Evolutionary conservation across 129 eudicot genomes (phyloP).

Genomic region (Flaveria trinervia): DNA sequence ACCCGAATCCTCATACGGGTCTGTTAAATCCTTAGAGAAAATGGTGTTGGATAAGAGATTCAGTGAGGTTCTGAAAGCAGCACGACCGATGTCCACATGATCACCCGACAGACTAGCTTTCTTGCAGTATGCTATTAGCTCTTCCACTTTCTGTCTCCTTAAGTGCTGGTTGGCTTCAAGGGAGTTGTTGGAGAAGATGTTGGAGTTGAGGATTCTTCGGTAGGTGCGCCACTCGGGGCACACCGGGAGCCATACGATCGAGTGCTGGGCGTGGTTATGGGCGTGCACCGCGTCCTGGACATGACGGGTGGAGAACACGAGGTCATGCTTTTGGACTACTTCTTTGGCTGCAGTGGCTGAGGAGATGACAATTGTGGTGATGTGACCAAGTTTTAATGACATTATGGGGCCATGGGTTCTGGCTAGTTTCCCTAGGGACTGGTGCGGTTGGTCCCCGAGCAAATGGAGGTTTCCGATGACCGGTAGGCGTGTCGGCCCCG

Average conservation of each 20-base stretch:
- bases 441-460: constrained; percentile 48
- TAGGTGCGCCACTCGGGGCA: constrained; percentile 27
- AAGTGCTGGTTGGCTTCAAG: constrained; percentile 33
- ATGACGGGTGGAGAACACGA: constrained; percentile 46
- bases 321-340: constrained; percentile 64
- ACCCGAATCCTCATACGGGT: constrained; percentile 36
- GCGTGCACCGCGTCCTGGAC: constrained; percentile 56
- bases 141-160: constrained; percentile 30
- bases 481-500: constrained; percentile 40
- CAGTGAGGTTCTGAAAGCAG: constrained; percentile 43
- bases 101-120: constrained; percentile 16
- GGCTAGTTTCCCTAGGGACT: constrained; percentile 39
- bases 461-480: constrained; percentile 46
- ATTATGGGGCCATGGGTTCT: constrained; percentile 46
- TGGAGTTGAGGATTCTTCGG: constrained; percentile 18
- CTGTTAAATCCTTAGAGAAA: constrained; percentile 38
- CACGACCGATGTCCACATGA: constrained; percentile 54
- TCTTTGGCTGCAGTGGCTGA: constrained; percentile 53
- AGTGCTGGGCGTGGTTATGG: constrained; percentile 41
- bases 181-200: constrained; percentile 27
- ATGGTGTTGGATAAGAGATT: constrained; percentile 45
- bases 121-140: constrained; percentile 28
- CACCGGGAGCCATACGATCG: constrained; percentile 31
- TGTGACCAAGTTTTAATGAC: constrained; percentile 40
- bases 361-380: constrained; percentile 57